phyloP scores from a whole-genome alignment of 176 grass and related monocot species.

The Ensete glaucum region DNA sequence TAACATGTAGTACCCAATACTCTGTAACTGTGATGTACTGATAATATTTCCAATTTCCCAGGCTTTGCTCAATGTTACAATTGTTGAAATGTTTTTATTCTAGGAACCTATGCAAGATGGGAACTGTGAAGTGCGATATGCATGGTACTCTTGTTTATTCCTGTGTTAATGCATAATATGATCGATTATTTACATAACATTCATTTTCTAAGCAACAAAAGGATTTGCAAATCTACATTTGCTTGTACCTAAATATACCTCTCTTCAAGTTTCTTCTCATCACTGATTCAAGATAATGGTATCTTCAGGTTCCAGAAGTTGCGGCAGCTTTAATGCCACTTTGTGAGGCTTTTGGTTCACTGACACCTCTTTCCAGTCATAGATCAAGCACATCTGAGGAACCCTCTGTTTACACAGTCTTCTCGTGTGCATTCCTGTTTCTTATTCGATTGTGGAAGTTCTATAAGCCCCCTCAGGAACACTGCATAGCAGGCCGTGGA shows the following conservation, averaged over 20 bases:
- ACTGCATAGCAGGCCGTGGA: conserved; percentile 56
- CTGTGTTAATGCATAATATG: too few relatives aligned
- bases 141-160: too few relatives aligned
- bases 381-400: conserved; percentile 59
- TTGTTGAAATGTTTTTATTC: too few relatives aligned
- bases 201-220: not conserved
- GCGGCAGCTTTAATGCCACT: conserved; percentile 85
- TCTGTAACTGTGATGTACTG: too few relatives aligned
- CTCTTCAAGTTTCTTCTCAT: not conserved
- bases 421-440: conserved; percentile 96
- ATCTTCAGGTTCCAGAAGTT: conserved; percentile 77
- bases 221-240: conserved; percentile 1
- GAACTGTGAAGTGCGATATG: too few relatives aligned
- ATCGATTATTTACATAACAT: too few relatives aligned
- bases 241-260: not conserved
- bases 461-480: conserved; percentile 77
- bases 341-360: conserved; percentile 89
- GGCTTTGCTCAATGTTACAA: too few relatives aligned
- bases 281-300: not conserved
- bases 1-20: too few relatives aligned
- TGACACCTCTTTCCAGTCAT: conserved; percentile 62
- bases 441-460: conserved; percentile 94
- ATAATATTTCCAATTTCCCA: too few relatives aligned
- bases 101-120: too few relatives aligned
- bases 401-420: conserved; percentile 70